phyloP scores from a whole-genome alignment of 345 rosid species.

The Sisymbrium altissimum region DNA sequence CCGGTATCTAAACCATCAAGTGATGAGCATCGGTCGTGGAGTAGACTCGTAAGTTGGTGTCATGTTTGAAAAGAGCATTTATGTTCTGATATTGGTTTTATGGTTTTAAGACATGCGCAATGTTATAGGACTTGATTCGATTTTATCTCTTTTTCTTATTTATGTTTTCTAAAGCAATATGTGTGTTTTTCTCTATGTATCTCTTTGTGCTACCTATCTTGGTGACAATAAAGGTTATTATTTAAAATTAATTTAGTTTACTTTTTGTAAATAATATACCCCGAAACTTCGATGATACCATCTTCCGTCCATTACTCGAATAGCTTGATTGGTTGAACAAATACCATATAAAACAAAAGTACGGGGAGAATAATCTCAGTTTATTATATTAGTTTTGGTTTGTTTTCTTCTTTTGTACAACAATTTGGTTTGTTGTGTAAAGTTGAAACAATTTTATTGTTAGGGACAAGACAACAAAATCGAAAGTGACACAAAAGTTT shows the following conservation, averaged over 20 bases:
- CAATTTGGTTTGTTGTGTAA: too few species aligned
- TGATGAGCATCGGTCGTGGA: not conserved
- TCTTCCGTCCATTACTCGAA: not conserved
- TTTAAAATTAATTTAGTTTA: too few species aligned
- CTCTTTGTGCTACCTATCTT: not conserved
- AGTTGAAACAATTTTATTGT: too few species aligned
- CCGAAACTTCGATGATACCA: not conserved
- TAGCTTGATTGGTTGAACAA: not conserved
- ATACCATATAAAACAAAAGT: not conserved
- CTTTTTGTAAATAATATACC: not conserved
- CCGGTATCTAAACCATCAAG: not conserved
- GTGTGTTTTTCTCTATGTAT: not conserved
- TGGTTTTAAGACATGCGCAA: not conserved
- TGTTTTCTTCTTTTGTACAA: too few species aligned
- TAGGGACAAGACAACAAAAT: not conserved
- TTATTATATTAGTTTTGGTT: not conserved
- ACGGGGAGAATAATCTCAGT: not conserved
- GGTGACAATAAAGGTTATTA: not conserved
- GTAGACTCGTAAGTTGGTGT: not conserved
- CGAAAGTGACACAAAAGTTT: not conserved
- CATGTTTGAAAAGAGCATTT: not conserved
- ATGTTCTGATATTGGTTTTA: not conserved
- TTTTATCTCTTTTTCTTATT: not conserved
- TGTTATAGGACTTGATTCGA: not conserved
- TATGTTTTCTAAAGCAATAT: too few species aligned